Base-by-base conservation (phyloP, 2,329 filamentous ascomycete species). In the Aureobasidium namibiae region DNA sequence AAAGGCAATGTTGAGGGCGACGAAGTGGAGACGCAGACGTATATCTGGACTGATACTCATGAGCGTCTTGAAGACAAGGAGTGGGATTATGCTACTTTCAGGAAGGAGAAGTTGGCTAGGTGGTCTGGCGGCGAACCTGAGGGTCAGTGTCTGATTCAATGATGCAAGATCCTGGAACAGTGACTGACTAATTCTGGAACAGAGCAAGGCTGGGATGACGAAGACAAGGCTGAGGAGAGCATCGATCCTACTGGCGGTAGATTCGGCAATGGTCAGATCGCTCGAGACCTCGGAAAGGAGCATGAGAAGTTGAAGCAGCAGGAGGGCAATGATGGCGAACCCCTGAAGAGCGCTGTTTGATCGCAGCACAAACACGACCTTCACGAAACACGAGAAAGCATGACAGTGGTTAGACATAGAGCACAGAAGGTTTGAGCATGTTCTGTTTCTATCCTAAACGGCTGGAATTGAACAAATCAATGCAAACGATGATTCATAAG, bases 1-100 rank as follows among this genome's bases (percentile, higher is more conserved):
- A 63, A 64, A 29, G 67, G 68, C 46, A 69, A 70, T 41, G 65
- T 69, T 1, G 73, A 77, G 29, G 66, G 67, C 11, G 72, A 74
- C 62, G 72, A 75, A 49, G 68, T 79, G 1, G 70, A 74, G 60
- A 75, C 69, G 59, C 79, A 74, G 66, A 77, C 65, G 26, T 80
- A 79, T 53, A 80, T 89, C 7, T 82, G 80, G 69, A 70, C 77
- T 63, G 72, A 77, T 16, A 65, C 72, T 45, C 62, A 67, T 46
- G 62, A 75, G 10, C 60, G 73, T 0, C 74, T 97, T 18, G 90
- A 95, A 71, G 77, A 82, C 33, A 73, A 76, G 23, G 91, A 96
- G 71, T 97, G 92, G 92, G 89, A 95, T 70, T 94, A 91, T 74
- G 84, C 86, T 49, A 84, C 88, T 63, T 97, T 96, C 70, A 83